phyloP scores from a whole-genome alignment of 2,329 filamentous ascomycete genomes.

The Penicillium sp. region DNA sequence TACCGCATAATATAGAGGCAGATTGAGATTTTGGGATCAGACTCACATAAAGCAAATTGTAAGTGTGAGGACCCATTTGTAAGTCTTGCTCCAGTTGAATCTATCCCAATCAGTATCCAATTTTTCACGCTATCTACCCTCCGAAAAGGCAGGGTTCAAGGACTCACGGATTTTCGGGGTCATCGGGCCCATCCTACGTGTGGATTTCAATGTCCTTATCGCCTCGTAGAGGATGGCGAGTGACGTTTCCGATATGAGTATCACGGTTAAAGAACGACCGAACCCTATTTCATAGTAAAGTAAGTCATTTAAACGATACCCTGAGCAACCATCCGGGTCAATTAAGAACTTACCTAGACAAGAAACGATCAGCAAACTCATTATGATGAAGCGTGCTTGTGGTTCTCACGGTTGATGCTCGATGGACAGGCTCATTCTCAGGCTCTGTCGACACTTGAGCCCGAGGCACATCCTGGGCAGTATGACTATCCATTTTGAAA shows the following conservation, averaged over 20 bases:
- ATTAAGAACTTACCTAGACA: constrained; percentile 31
- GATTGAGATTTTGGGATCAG: too few relatives aligned
- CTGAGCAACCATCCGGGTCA: neutral
- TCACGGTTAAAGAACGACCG: constrained; percentile 35
- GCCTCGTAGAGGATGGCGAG: constrained; percentile 29
- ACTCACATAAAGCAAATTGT: constrained; percentile 51
- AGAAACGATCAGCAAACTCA: constrained; percentile 34
- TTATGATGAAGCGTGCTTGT: constrained; percentile 34
- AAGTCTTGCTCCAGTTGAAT: constrained; percentile 47
- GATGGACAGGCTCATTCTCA: constrained; percentile 8
- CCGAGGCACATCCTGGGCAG: constrained; percentile 5
- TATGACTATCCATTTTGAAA: neutral
- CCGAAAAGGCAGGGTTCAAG: too few relatives aligned
- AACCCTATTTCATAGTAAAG: constrained; percentile 18
- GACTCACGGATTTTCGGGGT: constrained; percentile 40
- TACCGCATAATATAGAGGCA: too few relatives aligned
- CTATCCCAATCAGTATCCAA: neutral
- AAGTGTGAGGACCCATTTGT: constrained; percentile 52
- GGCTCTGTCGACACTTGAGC: constrained; percentile 1
- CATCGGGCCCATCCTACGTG: constrained; percentile 37
- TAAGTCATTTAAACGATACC: neutral
- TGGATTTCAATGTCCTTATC: constrained; percentile 38
- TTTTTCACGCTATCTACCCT: neutral
- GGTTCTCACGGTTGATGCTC: constrained; percentile 23
- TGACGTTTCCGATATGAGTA: constrained; percentile 35